Conservation (phyloP, 371 early-diverging fungal species). For the Mucor irregularis region DNA sequence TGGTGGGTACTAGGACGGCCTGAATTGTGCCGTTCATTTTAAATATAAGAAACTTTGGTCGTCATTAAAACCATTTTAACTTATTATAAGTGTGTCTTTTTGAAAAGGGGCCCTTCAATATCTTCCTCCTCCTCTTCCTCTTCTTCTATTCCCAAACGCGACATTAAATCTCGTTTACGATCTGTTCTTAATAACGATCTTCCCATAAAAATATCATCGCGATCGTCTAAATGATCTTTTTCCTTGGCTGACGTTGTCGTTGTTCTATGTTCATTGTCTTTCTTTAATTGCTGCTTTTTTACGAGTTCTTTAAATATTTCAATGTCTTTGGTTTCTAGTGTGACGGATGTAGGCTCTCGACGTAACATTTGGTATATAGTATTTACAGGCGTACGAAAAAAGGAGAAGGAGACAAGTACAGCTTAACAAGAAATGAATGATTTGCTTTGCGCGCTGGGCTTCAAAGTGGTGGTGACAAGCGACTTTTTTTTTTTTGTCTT, state of each 20-base stretch:
- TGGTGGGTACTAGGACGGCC: no score
- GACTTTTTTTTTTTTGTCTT: no score
- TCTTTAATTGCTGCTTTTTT: not conserved
- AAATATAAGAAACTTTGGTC: not conserved
- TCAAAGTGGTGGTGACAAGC: no score
- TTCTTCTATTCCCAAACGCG: slow-evolving; percentile 2
- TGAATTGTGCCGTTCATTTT: not conserved
- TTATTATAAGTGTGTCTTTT: slow-evolving; percentile 8
- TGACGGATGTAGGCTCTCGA: slow-evolving; percentile 10
- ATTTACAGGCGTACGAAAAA: no score
- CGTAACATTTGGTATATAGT: slow-evolving; percentile 5
- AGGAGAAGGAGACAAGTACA: not conserved
- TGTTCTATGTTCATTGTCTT: not conserved
- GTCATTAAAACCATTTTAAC: slow-evolving; percentile 9
- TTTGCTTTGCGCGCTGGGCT: no score
- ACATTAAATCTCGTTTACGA: not conserved
- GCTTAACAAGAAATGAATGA: no score
- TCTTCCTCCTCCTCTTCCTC: not conserved
- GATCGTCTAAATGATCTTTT: not conserved
- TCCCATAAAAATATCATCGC: slow-evolving; percentile 8
- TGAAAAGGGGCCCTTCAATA: not conserved
- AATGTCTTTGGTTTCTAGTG: slow-evolving; percentile 10
- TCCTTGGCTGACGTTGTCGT: no score
- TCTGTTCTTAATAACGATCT: not conserved
- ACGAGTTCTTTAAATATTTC: slow-evolving; percentile 12